A percentile compares a stretch with the other conserved stretches of the same genome.
These are phyloP conservation scores for Shiraia sp. DNA, from an alignment of 2,329 filamentous ascomycete species.

Conservation along the genomic window DNA sequence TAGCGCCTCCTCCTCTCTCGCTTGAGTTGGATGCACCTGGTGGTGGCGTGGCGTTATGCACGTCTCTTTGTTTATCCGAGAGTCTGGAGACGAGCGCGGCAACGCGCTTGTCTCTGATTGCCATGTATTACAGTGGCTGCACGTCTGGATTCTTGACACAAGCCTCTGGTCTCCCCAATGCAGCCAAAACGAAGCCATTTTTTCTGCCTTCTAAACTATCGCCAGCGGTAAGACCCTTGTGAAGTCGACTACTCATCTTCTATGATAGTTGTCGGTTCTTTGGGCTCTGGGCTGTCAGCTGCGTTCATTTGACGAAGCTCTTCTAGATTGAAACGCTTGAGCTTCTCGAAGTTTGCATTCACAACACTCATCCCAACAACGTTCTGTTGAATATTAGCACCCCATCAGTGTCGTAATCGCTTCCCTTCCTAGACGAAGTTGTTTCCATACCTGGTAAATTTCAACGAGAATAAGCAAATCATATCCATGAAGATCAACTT, in stretches of 20 bases:
- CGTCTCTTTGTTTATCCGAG: too few species aligned
- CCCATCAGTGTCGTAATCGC: constrained; percentile 32
- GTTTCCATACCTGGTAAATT: constrained; percentile 78
- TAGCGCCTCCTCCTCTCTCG: neutral
- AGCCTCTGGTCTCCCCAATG: too few species aligned
- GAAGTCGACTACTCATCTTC: constrained; percentile 27
- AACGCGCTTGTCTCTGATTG: neutral
- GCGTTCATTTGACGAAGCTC: constrained; percentile 65
- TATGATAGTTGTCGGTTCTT: constrained; percentile 3
- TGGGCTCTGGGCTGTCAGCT: constrained; percentile 4
- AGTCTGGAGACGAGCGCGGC: neutral
- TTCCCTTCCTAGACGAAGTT: too few species aligned
- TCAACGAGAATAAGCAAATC: constrained; percentile 81
- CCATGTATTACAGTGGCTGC: neutral
- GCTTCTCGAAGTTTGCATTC: constrained; percentile 69
- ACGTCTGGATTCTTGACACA: too few species aligned
- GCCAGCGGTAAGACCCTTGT: neutral
- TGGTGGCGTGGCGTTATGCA: too few species aligned
- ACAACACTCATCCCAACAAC: constrained; percentile 81
- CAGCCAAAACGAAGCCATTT: too few species aligned
- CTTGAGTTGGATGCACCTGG: neutral
- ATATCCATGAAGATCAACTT: constrained; percentile 75
- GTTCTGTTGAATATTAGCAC: constrained; percentile 55
- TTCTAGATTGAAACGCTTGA: constrained; percentile 78
- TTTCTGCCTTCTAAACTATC: too few species aligned